These are phyloP conservation scores for Platanthera zijinensis DNA, from an alignment of 106 monocot species.

Conservation along the genomic window DNA sequence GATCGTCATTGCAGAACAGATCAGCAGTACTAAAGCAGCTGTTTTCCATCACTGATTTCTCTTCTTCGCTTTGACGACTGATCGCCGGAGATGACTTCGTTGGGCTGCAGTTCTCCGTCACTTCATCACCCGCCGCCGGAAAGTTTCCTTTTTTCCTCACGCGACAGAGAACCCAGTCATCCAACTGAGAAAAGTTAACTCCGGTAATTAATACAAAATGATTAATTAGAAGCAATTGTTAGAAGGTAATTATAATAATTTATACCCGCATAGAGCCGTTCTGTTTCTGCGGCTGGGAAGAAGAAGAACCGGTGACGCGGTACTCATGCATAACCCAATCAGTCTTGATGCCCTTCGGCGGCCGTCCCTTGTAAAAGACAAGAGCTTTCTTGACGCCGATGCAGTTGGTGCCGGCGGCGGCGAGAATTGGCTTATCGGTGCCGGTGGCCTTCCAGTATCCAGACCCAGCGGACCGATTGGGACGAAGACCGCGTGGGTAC, in stretches of 20 bases:
- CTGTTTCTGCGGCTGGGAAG: not conserved
- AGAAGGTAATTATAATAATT: not conserved
- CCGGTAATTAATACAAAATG: not conserved
- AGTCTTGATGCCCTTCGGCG: slow-evolving; percentile 7
- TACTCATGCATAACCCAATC: slow-evolving; percentile 12
- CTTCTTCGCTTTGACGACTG: not conserved
- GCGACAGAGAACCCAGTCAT: slow-evolving; percentile 10
- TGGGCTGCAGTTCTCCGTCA: not conserved
- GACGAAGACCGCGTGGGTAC: not conserved
- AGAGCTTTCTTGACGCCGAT: slow-evolving; percentile 10
- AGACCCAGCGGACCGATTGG: not conserved
- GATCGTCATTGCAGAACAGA: not conserved
- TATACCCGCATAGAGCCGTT: slow-evolving; percentile 9
- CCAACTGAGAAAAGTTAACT: not conserved
- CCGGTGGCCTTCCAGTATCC: slow-evolving; percentile 9
- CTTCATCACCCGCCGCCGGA: not conserved
- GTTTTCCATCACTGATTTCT: not conserved
- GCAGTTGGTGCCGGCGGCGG: not conserved
- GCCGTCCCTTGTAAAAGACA: slow-evolving; percentile 7
- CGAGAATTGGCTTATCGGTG: slow-evolving; percentile 4
- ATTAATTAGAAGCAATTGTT: not conserved
- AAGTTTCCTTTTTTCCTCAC: not conserved
- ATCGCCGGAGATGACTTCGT: not conserved
- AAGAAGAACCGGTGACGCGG: not conserved
- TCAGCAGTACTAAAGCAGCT: not conserved